Evolutionary conservation across 1,284 basidiomycete species (phyloP), one percentile per base, ranked within the genome.

Genomic region (Malassezia vespertilionis): DNA sequence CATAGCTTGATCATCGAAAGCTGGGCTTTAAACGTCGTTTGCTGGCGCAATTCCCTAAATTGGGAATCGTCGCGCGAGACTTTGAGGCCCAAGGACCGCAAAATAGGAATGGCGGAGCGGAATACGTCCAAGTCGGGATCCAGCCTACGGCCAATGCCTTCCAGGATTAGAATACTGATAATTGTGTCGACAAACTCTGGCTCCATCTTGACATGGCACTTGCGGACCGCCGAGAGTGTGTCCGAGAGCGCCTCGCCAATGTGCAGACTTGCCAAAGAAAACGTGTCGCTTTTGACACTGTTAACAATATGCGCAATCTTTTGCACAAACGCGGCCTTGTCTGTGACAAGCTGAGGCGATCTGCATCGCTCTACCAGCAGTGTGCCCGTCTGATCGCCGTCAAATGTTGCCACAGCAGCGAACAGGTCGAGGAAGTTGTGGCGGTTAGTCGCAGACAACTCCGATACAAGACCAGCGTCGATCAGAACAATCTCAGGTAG

Each of bases 151-250:
- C 93, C 93, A 57, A 97, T 96, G 0, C 93, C 93, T 73, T 99
- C 93, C 35, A 99, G 74, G 42, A 99, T 71, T 48, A 99, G 72
- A 47, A 96, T 88, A 8, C 84, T 86, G 53, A 97, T 84, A 40
- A 97, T 88, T 0, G 93, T 97, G 71, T 97, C 96, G 63, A 97
- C 82, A 68, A 99, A 99, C 71, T 97, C 93, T 11, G 83, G 87
- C 73, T 97, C 91, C 81, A 99, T 85, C 77, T 90, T 95, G 59
- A 97, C 93, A 68, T 95, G 93, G 71, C 96, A 90, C 56, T 80
- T 77, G 40, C 89, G 75, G 1, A 99, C 89, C n/a, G 83, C 81
- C 59, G 75, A 80, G 34, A 97, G 74, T 7, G 95, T 90, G 57
- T 91, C 83, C 5, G 79, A 83, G 32, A 96, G 75, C 56, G 97